phyloP scores from a whole-genome alignment of 2,329 filamentous ascomycete species.

The Biscogniauxia mediterranea region DNA sequence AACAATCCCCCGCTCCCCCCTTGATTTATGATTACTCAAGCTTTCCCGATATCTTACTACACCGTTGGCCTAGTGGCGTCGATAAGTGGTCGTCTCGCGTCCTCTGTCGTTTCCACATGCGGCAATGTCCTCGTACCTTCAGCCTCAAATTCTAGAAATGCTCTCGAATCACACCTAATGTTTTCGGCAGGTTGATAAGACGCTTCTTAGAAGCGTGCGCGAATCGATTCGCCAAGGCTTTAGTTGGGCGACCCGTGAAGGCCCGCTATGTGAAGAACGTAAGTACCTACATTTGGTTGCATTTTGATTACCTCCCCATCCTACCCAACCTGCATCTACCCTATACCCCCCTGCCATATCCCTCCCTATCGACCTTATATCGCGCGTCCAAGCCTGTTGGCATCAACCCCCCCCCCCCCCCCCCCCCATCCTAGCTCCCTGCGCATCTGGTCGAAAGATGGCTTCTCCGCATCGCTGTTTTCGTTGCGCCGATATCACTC shows the following conservation, averaged over 20 bases:
- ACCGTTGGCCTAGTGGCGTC: conserved; percentile 16
- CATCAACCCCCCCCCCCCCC: background rate
- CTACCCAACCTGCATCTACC: conserved; percentile 18
- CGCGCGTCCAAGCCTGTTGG: conserved; percentile 3
- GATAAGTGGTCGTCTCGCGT: conserved; percentile 20
- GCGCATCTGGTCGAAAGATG: conserved; percentile 4
- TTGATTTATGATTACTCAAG: conserved; percentile 17
- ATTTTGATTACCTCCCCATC: conserved; percentile 16
- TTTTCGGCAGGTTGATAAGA: conserved; percentile 75
- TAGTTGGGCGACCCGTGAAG: conserved; percentile 93
- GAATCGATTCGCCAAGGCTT: conserved; percentile 96
- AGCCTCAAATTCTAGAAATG: conserved; percentile 25
- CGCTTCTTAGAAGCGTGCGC: conserved; percentile 78
- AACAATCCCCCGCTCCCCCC: conserved; percentile 11
- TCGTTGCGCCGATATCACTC: conserved; percentile 9
- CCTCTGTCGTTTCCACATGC: conserved; percentile 23
- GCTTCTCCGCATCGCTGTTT: conserved; percentile 7
- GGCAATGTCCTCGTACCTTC: conserved; percentile 21
- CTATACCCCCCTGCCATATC: conserved; percentile 6
- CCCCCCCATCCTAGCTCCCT: conserved; percentile 1
- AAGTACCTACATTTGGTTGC: conserved; percentile 43
- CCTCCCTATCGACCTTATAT: background rate
- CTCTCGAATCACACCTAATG: conserved; percentile 28
- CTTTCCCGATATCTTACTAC: conserved; percentile 27
- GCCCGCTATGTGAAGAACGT: conserved; percentile 96